phyloP scores from a whole-genome alignment of 1,284 basidiomycete species.

The Calocybe gambosa region DNA sequence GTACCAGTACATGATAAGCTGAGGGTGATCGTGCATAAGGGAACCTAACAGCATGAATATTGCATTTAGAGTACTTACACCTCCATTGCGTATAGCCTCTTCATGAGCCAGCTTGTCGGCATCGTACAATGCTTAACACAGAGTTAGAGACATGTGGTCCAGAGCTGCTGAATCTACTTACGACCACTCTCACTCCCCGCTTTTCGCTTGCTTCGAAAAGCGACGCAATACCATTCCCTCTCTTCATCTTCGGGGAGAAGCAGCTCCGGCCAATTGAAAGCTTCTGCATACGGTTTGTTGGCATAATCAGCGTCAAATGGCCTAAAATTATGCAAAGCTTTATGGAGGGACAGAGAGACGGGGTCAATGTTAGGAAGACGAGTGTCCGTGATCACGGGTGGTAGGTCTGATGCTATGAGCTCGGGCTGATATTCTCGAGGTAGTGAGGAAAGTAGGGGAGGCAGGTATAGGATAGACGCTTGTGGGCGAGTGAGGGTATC shows the following conservation, averaged over 20 bases:
- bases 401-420: slow-evolving; percentile 23
- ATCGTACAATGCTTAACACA: slow-evolving; percentile 64
- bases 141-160: neutral
- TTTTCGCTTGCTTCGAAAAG: slow-evolving; percentile 77
- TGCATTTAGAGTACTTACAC: slow-evolving; percentile 38
- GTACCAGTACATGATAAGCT: slow-evolving; percentile 87
- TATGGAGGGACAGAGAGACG: slow-evolving; percentile 78
- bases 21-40: slow-evolving; percentile 1
- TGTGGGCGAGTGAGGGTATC: slow-evolving; percentile 30
- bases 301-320: slow-evolving; percentile 64
- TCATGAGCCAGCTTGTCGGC: slow-evolving; percentile 85
- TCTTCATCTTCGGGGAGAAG: slow-evolving; percentile 60
- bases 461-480: slow-evolving; percentile 66
- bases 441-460: slow-evolving; percentile 72
- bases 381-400: slow-evolving; percentile 59
- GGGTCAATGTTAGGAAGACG: slow-evolving; percentile 80
- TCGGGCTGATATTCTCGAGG: slow-evolving; percentile 33
- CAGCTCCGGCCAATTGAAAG: slow-evolving; percentile 86
- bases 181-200: slow-evolving; percentile 60
- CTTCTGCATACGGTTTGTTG: slow-evolving; percentile 52
- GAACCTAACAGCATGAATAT: slow-evolving; percentile 3
- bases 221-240: slow-evolving; percentile 87
- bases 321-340: slow-evolving; percentile 73
- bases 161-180: slow-evolving; percentile 33
- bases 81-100: slow-evolving; percentile 83